Base-by-base conservation (phyloP, 805 yeast genomes). In the Maudiozyma pseudohumilis region DNA sequence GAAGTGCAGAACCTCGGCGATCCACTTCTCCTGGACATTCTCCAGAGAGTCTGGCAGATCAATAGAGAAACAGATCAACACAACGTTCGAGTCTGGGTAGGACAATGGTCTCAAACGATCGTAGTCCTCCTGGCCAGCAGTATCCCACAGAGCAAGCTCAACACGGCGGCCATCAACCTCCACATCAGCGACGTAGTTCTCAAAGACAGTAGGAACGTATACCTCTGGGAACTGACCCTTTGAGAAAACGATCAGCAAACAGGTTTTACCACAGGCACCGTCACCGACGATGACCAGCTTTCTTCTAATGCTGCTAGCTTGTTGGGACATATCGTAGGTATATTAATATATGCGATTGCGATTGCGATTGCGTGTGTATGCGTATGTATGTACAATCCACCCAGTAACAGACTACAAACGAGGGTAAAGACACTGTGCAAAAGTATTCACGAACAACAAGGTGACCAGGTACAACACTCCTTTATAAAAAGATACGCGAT, bases 111-210 rank as follows among this genome's bases (percentile, higher is more conserved):
- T 80, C 52, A 85, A 70, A 64, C 95, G 82, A 64, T 86, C 95
- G 60, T 87, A 87, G 69, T 88, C 96, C 70, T 87, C 96, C 74
- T 87, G 96, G 48, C 96, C 96, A 40, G 96, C 95, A 50, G 96
- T 87, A 86, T 87, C 96, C 96, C 96, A 87, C 49, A 87, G 70
- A 6, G 95, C 95, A 63, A 87, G 70, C 61, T 88, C 95, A 41
- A 89, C 96, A 60, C 83, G 75, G 64, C 89, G 82, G 35, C 94
- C 94, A 53, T 82, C 89, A 41, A 81, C 80, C 57, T 77, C 95
- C 41, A 89, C 96, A 61, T 87, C 96, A 33, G 96, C 94, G 53
- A 89, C 96, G 64, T 89, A 92, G 70, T 88, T 92, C 63, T 89
- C 97, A 56, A 89, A 89, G 44, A 89, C 97, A 18, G 96, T 86